Evolutionary conservation across 2,329 filamentous ascomycete species (phyloP), one percentile per base, ranked within the genome.

Genomic region (Penicillium sp.): DNA sequence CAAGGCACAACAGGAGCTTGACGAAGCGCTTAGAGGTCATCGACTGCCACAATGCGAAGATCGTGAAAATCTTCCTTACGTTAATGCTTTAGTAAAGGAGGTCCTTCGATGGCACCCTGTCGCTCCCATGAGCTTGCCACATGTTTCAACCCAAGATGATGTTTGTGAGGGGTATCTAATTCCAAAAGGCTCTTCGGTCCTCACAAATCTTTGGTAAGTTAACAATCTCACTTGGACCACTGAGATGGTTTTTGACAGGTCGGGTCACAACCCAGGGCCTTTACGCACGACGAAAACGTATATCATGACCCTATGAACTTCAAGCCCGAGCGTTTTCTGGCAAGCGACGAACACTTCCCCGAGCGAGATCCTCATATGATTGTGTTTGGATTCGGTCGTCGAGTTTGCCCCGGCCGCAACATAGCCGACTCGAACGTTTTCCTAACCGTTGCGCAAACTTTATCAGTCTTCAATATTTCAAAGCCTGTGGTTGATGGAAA

Each of bases 1-100:
- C 1, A 80, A 79, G 54, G 75, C 75, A 0, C 73, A 79, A 12
- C 61, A 62, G 18, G 68, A 74, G 50, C 60, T 75, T n/a, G 72
- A 75, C 52, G 52, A 44, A 6, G 69, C 73, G 15, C 50, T 73
- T 23, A 70, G 68, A 0, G 13, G 17, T 2, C 56, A 61, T 41
- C 55, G 59, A 0, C 65, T 69, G 17, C 60, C 68, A 0, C 68
- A 64, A 7, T 75, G 71, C 34, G 52, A 65, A 2, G 77, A 78
- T 34, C 71, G 60, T 8, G 40, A 58, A 2, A 33, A 56, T 9
- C 62, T 75, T 4, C 70, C 69, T 0, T 73, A 69, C 34, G 59
- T 71, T 17, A 49, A 65, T 27, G 69, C 65, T 7, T 40, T 71
- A 7, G 55, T 72, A 36, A 71, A 70, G 46, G 71, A 74, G 51